Conservation (phyloP, 148 eudicot genomes). For the Camellia sinensis region DNA sequence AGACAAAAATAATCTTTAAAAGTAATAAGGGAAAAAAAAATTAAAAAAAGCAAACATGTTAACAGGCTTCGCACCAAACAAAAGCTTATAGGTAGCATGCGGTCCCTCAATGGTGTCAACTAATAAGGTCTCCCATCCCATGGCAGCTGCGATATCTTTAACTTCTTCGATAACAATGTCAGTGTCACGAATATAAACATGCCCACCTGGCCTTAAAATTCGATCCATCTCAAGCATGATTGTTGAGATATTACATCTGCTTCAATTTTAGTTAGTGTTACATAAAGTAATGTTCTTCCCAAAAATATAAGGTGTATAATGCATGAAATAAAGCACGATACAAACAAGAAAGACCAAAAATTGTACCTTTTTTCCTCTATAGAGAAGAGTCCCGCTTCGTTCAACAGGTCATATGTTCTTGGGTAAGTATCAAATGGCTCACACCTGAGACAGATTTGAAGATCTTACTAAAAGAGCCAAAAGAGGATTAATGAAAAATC, state of each 20-base stretch:
- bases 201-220: slow-evolving; percentile 61
- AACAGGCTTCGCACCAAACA: slow-evolving; percentile 42
- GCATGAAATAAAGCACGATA: neutral
- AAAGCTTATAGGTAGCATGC: slow-evolving; percentile 60
- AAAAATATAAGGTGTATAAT: neutral
- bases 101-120: slow-evolving; percentile 69
- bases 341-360: neutral
- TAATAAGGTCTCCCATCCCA: slow-evolving; percentile 52
- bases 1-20: too few species aligned
- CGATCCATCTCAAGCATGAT: slow-evolving; percentile 80
- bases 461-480: neutral
- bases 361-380: slow-evolving; percentile 54
- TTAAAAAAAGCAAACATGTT: too few species aligned
- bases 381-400: slow-evolving; percentile 63
- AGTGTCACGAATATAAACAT: slow-evolving; percentile 55
- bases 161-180: slow-evolving; percentile 44
- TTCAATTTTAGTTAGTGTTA: slow-evolving; percentile 21
- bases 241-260: slow-evolving; percentile 43
- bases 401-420: slow-evolving; percentile 62
- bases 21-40: too few species aligned
- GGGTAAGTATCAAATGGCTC: slow-evolving; percentile 82
- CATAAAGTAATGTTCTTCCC: neutral
- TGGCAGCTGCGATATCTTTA: slow-evolving; percentile 46
- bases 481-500: too few species aligned
- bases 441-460: slow-evolving; percentile 51